These are phyloP conservation scores for Pichia cactophila DNA, from an alignment of 1,139 yeast genomes.

Conservation along the genomic window DNA sequence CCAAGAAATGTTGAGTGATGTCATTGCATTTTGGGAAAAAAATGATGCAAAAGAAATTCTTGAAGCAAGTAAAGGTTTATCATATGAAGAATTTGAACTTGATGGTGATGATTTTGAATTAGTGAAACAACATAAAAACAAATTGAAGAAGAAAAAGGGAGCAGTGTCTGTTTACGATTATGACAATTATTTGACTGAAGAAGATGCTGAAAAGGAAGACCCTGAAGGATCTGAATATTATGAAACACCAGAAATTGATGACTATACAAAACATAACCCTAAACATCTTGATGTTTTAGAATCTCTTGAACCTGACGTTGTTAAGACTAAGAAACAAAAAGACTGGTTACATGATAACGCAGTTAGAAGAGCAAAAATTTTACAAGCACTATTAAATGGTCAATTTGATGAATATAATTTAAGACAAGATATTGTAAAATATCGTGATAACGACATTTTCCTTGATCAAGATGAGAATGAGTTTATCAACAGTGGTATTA, in stretches of 20 bases:
- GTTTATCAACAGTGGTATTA: slow-evolving; percentile 3
- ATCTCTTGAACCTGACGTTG: slow-evolving; percentile 7
- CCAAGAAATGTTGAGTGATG: slow-evolving; percentile 4
- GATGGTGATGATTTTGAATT: slow-evolving; percentile 1
- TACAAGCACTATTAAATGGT: slow-evolving; percentile 17
- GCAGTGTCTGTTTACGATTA: not conserved
- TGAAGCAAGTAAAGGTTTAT: slow-evolving; percentile 3
- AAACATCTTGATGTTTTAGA: slow-evolving; percentile 16
- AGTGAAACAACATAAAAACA: not conserved
- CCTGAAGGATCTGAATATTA: not conserved
- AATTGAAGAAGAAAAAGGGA: not conserved
- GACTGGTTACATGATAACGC: slow-evolving; percentile 21
- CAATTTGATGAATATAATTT: slow-evolving; percentile 13
- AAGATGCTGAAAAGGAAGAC: not conserved
- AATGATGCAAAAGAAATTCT: slow-evolving; percentile 7
- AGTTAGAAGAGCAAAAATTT: slow-evolving; percentile 18
- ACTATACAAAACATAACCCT: not conserved
- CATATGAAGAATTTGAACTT: slow-evolving; percentile 7
- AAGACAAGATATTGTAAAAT: slow-evolving; percentile 21
- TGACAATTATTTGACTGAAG: not conserved
- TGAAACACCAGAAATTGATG: not conserved
- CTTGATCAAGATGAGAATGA: slow-evolving; percentile 24
- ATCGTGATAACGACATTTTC: slow-evolving; percentile 22
- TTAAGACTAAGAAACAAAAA: slow-evolving; percentile 10
- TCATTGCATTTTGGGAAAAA: slow-evolving; percentile 10